Conservation (phyloP, 2,329 filamentous ascomycete species). For the Tricladium varicosporioides region DNA sequence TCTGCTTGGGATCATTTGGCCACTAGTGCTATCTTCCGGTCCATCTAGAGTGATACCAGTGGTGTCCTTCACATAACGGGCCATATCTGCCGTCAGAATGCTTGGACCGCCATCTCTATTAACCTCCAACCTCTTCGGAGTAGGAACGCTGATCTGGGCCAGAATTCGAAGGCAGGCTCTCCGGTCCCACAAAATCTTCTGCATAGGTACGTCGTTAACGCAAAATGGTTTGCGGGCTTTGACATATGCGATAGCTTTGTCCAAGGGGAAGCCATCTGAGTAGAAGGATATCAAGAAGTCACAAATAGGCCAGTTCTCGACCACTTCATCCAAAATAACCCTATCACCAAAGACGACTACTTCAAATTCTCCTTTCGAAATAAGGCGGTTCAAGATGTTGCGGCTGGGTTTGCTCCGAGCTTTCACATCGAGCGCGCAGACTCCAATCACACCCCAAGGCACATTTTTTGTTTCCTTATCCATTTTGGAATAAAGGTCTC, state of each 20-base stretch:
- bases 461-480: conserved; percentile 63
- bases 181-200: conserved; percentile 94
- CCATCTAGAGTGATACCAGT: conserved; percentile 76
- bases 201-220: conserved; percentile 96
- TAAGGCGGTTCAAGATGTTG: conserved; percentile 90
- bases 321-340: conserved; percentile 93
- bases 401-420: conserved; percentile 94
- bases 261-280: conserved; percentile 92
- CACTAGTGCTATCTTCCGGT: conserved; percentile 63
- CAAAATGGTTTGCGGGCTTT: conserved; percentile 93
- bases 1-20: conserved; percentile 49
- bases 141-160: conserved; percentile 85
- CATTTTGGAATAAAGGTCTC: conserved; percentile 45
- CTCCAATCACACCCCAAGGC: conserved; percentile 72
- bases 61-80: conserved; percentile 74
- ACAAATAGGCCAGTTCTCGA: conserved; percentile 90
- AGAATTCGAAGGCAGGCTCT: conserved; percentile 84
- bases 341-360: conserved; percentile 98
- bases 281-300: conserved; percentile 99
- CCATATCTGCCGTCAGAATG: conserved; percentile 75
- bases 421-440: conserved; percentile 94
- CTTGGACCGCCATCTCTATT: conserved; percentile 88
- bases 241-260: conserved; percentile 95
- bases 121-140: conserved; percentile 84
- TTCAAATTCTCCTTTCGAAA: conserved; percentile 89